Percentiles rank a stretch among this genome's conserved stretches.
These are phyloP conservation scores for Bryoerythrophyllum caledonicum DNA, from an alignment of 225 moss, liverwort and hornwort species.

Conservation along the genomic window DNA sequence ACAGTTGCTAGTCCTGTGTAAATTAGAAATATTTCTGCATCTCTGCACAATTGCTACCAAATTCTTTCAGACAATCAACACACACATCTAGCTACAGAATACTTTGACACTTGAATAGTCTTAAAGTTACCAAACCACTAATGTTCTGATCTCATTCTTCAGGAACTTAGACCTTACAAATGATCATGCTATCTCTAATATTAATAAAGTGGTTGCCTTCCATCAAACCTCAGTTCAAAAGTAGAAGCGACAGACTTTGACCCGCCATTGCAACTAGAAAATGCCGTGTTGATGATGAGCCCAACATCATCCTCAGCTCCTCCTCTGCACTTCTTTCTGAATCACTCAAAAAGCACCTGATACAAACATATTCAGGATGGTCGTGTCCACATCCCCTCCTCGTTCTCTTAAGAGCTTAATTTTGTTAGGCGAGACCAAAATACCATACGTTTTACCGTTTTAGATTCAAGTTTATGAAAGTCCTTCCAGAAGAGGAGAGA, in stretches of 20 bases:
- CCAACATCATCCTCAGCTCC: slow-evolving; percentile 25
- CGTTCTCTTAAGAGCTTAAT: no score
- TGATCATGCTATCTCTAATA: not conserved
- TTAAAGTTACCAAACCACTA: not conserved
- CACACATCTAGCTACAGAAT: not conserved
- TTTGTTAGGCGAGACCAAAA: no score
- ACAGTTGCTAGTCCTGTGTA: not conserved
- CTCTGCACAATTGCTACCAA: slow-evolving; percentile 31
- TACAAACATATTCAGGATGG: slow-evolving; percentile 39
- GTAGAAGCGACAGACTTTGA: slow-evolving; percentile 19
- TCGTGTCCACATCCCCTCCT: slow-evolving; percentile 14
- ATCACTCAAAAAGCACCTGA: slow-evolving; percentile 54
- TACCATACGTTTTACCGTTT: no score
- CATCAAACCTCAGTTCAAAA: slow-evolving; percentile 5
- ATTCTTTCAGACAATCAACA: slow-evolving; percentile 17
- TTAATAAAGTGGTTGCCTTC: slow-evolving; percentile 6
- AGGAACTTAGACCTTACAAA: slow-evolving; percentile 27
- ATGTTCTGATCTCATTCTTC: not conserved
- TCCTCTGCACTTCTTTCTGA: slow-evolving; percentile 45
- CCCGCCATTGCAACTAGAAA: slow-evolving; percentile 28
- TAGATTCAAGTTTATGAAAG: no score
- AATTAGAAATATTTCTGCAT: not conserved
- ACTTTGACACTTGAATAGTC: slow-evolving; percentile 10
- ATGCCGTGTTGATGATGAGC: slow-evolving; percentile 24
- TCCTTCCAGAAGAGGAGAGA: no score